Conservation (phyloP, 2,329 filamentous ascomycete genomes). For the Exophiala spinifera region DNA sequence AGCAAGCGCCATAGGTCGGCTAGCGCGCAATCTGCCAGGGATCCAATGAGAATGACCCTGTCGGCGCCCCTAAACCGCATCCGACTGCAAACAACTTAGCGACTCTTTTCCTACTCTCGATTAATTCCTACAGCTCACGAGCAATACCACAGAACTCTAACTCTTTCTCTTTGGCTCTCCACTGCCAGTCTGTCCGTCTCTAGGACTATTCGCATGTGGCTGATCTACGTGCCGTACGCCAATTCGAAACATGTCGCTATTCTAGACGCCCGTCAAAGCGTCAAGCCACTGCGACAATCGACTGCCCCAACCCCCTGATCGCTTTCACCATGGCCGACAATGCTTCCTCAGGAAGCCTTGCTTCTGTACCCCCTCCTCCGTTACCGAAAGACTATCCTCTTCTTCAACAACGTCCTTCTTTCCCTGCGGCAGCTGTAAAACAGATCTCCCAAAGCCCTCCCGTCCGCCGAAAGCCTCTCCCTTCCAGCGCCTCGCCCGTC, state of each 20-base stretch:
- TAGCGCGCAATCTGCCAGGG: constrained; percentile 11
- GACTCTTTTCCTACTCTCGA: constrained; percentile 11
- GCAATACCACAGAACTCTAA: constrained; percentile 4
- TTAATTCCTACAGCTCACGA: constrained; percentile 5
- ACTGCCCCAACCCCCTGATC: constrained; percentile 7
- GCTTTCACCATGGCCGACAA: constrained; percentile 17
- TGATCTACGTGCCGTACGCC: constrained; percentile 21
- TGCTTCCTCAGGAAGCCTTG: constrained; percentile 13
- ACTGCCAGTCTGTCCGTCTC: background rate
- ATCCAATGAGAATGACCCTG: constrained; percentile 8
- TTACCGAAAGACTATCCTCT: constrained; percentile 19
- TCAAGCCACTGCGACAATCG: constrained; percentile 17
- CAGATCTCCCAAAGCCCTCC: constrained; percentile 32
- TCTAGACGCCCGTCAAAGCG: constrained; percentile 25
- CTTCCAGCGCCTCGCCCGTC: constrained; percentile 39
- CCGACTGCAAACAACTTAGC: constrained; percentile 15
- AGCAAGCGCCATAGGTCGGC: constrained; percentile 6
- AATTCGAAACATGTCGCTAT: constrained; percentile 22
- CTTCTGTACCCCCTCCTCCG: constrained; percentile 22
- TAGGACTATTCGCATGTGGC: constrained; percentile 21
- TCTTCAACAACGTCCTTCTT: constrained; percentile 21
- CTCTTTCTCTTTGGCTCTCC: constrained; percentile 13
- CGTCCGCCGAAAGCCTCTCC: constrained; percentile 55
- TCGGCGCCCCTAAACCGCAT: constrained; percentile 10
- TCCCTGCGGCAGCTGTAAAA: constrained; percentile 20